These are phyloP conservation scores for Sordariomycetes sp. DNA, from an alignment of 2,329 filamentous ascomycete genomes.

Conservation along the genomic window DNA sequence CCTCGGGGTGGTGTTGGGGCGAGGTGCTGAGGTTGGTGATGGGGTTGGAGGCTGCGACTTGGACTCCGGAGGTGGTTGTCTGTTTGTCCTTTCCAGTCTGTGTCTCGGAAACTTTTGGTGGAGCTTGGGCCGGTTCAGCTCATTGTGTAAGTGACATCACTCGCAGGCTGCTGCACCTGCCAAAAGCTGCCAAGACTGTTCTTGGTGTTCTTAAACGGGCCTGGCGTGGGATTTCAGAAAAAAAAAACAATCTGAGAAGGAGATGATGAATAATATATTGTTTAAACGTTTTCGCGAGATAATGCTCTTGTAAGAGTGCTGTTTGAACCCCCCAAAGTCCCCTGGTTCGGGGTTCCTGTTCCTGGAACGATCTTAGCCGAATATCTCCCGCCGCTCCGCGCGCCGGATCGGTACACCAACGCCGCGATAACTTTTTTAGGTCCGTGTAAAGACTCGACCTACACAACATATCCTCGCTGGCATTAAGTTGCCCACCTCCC, in stretches of 20 bases:
- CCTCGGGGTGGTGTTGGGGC: not conserved
- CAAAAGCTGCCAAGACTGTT: not conserved
- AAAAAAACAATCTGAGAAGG: too few relatives aligned
- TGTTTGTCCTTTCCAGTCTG: not conserved
- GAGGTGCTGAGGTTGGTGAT: not conserved
- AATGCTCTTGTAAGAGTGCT: not conserved
- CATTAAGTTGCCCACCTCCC: not conserved
- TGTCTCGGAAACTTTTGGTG: not conserved
- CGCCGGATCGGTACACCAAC: not conserved
- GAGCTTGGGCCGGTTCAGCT: not conserved
- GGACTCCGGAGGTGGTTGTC: not conserved
- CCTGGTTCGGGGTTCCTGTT: not conserved
- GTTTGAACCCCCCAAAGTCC: not conserved
- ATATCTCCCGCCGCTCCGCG: not conserved
- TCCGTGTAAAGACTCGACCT: not conserved
- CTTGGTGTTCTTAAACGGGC: not conserved
- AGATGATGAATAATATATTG: too few relatives aligned
- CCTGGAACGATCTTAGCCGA: not conserved
- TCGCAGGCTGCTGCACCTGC: not conserved
- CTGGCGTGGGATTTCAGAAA: too few relatives aligned
- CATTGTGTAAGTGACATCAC: slow-evolving; percentile 2
- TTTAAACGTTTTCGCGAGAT: too few relatives aligned
- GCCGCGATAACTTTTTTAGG: not conserved
- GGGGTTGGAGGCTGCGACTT: not conserved
- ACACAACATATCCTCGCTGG: not conserved